Percentiles rank a stretch among this genome's conserved stretches.
Evolutionary conservation across 2,329 filamentous ascomycete genomes (phyloP).

Genomic region (Shiraia bambusicola): DNA sequence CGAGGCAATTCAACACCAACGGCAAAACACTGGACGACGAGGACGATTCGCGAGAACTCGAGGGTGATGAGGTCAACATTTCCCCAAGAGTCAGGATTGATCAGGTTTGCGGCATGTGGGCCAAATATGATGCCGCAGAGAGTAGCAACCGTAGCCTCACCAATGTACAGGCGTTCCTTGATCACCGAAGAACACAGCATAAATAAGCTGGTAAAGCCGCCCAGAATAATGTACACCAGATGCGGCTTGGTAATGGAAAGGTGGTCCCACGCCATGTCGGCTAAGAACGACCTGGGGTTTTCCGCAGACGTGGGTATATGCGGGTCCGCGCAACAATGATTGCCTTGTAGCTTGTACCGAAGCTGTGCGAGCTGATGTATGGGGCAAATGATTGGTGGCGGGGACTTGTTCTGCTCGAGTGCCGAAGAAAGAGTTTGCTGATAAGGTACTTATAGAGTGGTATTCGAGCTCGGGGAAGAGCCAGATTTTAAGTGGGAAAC

Average conservation of each 20-base stretch:
- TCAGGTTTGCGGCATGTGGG: slow-evolving; percentile 78
- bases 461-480: slow-evolving; percentile 1
- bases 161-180: slow-evolving; percentile 98
- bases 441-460: too few relatives aligned
- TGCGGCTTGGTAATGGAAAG: slow-evolving; percentile 89
- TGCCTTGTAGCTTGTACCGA: slow-evolving; percentile 14
- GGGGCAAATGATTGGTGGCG: not conserved
- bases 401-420: slow-evolving; percentile 3
- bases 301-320: slow-evolving; percentile 6
- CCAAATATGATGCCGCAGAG: slow-evolving; percentile 87
- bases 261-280: slow-evolving; percentile 73
- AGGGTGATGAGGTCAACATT: slow-evolving; percentile 83
- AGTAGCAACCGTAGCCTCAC: slow-evolving; percentile 93
- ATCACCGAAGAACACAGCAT: slow-evolving; percentile 98
- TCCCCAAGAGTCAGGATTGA: slow-evolving; percentile 75
- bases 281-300: slow-evolving; percentile 3
- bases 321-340: slow-evolving; percentile 10
- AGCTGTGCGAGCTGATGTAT: slow-evolving; percentile 2
- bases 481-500: slow-evolving; percentile 28
- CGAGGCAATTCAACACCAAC: slow-evolving; percentile 88
- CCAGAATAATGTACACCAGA: slow-evolving; percentile 96
- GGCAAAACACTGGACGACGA: slow-evolving; percentile 90
- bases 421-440: slow-evolving; percentile 1
- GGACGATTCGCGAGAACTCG: slow-evolving; percentile 84
- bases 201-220: slow-evolving; percentile 95